Evolutionary conservation across 2,329 filamentous ascomycete species (phyloP).

Genomic region (Sclerotinia subarctica): DNA sequence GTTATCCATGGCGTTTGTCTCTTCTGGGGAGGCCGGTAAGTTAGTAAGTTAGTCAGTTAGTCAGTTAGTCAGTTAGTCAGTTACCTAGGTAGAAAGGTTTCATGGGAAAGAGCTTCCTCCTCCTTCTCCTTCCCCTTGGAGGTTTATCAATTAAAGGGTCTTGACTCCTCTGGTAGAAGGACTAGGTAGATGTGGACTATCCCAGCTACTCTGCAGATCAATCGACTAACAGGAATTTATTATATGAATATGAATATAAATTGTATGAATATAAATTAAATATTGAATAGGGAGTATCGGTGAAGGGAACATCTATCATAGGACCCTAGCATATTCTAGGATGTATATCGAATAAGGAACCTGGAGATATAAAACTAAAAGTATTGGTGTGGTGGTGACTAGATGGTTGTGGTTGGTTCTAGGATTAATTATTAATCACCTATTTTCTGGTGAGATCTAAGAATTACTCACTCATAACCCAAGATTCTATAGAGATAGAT

Average conservation of each 20-base stretch:
- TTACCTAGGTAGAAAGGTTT: neutral
- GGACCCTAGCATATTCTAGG: neutral
- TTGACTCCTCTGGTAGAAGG: too few species aligned
- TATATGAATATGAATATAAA: too few species aligned
- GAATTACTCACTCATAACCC: too few species aligned
- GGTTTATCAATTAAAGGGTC: constrained; percentile 6
- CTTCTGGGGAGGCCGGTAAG: constrained; percentile 1
- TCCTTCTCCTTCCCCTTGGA: neutral
- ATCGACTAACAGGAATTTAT: too few species aligned
- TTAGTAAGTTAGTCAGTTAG: neutral
- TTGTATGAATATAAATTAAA: too few species aligned
- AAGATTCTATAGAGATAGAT: too few species aligned
- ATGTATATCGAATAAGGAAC: neutral
- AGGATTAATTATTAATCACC: neutral
- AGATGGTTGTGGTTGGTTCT: too few species aligned
- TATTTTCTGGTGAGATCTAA: neutral
- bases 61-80: too few species aligned
- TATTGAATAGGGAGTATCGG: neutral
- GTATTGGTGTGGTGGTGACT: too few species aligned
- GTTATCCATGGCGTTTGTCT: neutral
- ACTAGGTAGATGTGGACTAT: neutral
- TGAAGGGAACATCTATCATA: neutral
- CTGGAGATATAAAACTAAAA: neutral
- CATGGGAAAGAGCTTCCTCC: neutral
- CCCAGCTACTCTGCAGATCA: neutral